Evolutionary conservation across 306 rosid genomes (phyloP).

Genomic region (Oxytropis ochrocephala): DNA sequence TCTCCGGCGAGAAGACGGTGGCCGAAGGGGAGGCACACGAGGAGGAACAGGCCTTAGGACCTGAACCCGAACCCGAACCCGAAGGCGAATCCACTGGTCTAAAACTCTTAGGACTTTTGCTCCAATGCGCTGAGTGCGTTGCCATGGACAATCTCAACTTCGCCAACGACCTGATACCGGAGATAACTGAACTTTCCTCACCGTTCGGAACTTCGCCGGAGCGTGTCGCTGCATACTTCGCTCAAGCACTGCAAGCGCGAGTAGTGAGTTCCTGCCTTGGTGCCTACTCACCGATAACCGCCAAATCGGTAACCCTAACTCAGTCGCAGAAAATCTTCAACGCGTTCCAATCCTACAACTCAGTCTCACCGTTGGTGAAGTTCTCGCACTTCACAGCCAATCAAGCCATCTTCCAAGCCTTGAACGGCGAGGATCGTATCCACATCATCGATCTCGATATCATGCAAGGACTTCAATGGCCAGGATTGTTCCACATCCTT

Average conservation of each 20-base stretch:
- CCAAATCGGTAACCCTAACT: constrained; percentile 41
- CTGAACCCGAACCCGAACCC: background rate
- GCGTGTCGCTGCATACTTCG: constrained; percentile 85
- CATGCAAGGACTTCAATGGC: constrained; percentile 99
- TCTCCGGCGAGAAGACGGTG: constrained; percentile 31
- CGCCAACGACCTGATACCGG: constrained; percentile 79
- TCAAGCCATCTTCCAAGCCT: constrained; percentile 87
- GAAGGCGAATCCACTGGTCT: constrained; percentile 55
- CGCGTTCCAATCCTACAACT: constrained; percentile 86
- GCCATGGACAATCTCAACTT: constrained; percentile 70
- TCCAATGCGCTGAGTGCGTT: constrained; percentile 94
- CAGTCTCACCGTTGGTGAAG: constrained; percentile 73
- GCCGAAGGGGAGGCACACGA: constrained; percentile 28
- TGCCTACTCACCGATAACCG: constrained; percentile 49
- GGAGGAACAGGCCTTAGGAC: constrained; percentile 21
- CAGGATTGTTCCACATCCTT: constrained; percentile 92
- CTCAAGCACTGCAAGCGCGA: constrained; percentile 86
- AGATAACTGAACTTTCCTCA: constrained; percentile 75
- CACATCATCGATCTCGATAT: constrained; percentile 92
- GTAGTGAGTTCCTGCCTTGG: constrained; percentile 81
- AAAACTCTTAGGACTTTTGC: constrained; percentile 64
- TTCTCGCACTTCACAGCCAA: constrained; percentile 99
- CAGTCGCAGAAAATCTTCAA: constrained; percentile 74
- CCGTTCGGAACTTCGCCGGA: constrained; percentile 89
- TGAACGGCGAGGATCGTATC: constrained; percentile 88